Percentiles rank a stretch among this genome's conserved stretches.
Evolutionary conservation across 768 basidiomycete genomes (phyloP).

Genomic region (Clitopilus passeckerianus): DNA sequence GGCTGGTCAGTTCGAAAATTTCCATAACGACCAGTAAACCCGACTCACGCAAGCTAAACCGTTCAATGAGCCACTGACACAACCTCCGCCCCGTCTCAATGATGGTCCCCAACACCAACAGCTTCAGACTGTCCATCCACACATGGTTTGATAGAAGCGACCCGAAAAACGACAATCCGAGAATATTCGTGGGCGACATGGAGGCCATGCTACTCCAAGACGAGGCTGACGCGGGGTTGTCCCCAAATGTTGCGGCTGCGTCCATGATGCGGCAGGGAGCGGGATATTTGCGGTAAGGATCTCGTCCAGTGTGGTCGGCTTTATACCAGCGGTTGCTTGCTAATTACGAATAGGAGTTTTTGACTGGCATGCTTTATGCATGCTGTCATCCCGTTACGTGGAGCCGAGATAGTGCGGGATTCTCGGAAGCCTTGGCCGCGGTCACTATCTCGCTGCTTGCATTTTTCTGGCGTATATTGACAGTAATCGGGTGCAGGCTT

Average conservation of each 20-base stretch:
- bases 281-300: background rate
- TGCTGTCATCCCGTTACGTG: background rate
- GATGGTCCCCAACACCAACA: slow-evolving; percentile 25
- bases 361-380: background rate
- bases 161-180: background rate
- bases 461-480: no score
- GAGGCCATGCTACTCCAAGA: background rate
- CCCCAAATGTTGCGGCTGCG: background rate
- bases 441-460: no score
- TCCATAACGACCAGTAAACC: background rate
- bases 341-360: background rate
- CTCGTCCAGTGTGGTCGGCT: background rate
- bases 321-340: background rate
- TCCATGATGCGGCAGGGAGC: background rate
- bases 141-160: background rate
- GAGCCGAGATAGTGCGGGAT: background rate
- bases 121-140: slow-evolving; percentile 12
- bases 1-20: background rate
- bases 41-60: slow-evolving; percentile 27
- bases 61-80: slow-evolving; percentile 26
- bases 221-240: background rate
- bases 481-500: no score
- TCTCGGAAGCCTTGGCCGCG: no score
- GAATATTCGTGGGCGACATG: background rate
- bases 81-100: slow-evolving; percentile 31